phyloP scores from a whole-genome alignment of 192 early-diverging fungal genomes.

The Rhizophagus clarus region DNA sequence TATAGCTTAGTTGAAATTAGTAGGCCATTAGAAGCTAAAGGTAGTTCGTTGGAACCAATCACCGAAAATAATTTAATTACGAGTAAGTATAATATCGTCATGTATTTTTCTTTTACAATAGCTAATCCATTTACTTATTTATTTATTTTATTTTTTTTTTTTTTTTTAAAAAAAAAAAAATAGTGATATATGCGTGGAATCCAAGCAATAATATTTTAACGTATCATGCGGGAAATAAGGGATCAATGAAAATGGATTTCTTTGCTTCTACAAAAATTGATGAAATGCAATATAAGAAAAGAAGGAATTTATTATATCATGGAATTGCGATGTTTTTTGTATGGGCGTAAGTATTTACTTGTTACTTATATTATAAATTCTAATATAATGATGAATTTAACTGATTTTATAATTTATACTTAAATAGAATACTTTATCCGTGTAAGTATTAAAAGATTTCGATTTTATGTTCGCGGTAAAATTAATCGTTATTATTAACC shows the following conservation, averaged over 20 bases:
- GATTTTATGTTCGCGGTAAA: too few species aligned
- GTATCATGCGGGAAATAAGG: slow-evolving; percentile 1
- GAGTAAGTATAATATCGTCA: neutral
- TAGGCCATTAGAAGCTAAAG: neutral
- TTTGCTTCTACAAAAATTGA: neutral
- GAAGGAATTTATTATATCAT: neutral
- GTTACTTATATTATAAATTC: neutral
- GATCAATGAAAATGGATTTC: slow-evolving; percentile 15
- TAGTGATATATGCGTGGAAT: neutral
- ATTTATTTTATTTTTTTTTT: too few species aligned
- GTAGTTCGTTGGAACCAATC: neutral
- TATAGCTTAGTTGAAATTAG: neutral
- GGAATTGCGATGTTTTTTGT: slow-evolving; percentile 30
- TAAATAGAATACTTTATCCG: slow-evolving; percentile 27
- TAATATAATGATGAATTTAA: too few species aligned
- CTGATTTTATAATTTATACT: neutral
- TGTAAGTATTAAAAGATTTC: neutral
- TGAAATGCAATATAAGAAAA: neutral
- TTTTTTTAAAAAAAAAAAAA: neutral
- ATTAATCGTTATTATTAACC: too few species aligned
- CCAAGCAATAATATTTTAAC: neutral
- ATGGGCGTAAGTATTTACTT: slow-evolving; percentile 18
- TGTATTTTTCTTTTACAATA: neutral
- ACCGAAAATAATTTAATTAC: neutral
- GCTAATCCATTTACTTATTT: neutral